phyloP scores from a whole-genome alignment of 345 rosid genomes.

The Syzygium grande region DNA sequence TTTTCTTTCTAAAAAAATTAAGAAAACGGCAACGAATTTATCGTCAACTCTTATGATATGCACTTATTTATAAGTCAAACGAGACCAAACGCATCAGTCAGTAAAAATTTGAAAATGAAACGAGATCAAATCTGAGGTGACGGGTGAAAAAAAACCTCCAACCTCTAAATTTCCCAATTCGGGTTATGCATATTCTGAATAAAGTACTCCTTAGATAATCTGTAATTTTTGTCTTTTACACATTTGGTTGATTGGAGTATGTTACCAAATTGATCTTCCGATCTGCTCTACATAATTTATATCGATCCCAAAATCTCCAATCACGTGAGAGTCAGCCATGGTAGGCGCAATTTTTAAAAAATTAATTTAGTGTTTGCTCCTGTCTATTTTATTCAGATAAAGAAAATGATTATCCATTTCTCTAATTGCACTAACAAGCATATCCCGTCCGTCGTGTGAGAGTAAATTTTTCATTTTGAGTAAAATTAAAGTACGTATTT shows the following conservation, averaged over 20 bases:
- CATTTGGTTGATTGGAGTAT: neutral
- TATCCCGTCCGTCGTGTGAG: too few species aligned
- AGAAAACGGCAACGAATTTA: neutral
- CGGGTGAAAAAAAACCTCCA: neutral
- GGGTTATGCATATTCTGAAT: neutral
- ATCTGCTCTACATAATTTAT: neutral
- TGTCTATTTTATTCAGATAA: neutral
- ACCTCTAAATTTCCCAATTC: neutral
- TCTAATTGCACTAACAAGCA: too few species aligned
- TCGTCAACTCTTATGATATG: neutral
- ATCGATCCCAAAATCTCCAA: neutral
- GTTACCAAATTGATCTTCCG: neutral
- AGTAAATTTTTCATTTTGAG: too few species aligned
- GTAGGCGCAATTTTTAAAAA: neutral
- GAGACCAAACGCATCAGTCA: neutral
- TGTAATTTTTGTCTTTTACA: neutral
- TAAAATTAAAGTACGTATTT: too few species aligned
- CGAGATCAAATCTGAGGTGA: neutral
- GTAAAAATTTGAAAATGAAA: neutral
- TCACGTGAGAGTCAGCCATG: neutral
- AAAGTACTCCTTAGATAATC: neutral
- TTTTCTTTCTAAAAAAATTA: too few species aligned
- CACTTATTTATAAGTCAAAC: neutral
- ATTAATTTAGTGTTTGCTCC: neutral
- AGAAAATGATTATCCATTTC: too few species aligned